Base-by-base conservation (phyloP, 1,284 basidiomycete genomes). In the Naganishia liquefaciens region DNA sequence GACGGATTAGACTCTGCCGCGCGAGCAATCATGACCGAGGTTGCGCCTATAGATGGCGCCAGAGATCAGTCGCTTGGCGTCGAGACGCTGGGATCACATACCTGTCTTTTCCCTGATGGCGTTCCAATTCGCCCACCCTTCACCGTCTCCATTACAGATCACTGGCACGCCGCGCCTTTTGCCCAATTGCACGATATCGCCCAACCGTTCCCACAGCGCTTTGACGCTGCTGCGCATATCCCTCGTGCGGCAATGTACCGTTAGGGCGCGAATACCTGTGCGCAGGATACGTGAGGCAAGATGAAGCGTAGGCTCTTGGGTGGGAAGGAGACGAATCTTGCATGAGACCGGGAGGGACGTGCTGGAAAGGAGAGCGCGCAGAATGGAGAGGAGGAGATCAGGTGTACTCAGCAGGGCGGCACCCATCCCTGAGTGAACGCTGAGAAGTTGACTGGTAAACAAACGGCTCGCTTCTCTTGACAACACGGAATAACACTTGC, bases 1-100 rank as follows among this genome's bases (percentile, higher is more conserved):
- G 89, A 88, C 0, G 93, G 92, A 76, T 99, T 99, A 10, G 87
- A 80, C 79, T 99, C 96, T 7, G 94, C 94, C 0, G 88, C 91
- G 15, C 93, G 88, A 7, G 95, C 96, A 49, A 99, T 89, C 95
- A 99, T 99, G 37, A 92, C 87, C 0, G 91, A 92, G 69, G 89
- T 86, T n/a, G 57, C 46, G 37, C 57, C 57, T 60, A 25, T n/a
- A 39, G 11, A 15, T 91, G 92, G 25, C 89, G 90, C 89, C 63
- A 2, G 19, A 46, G 43, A 5, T 47, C 21, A 33, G 21, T 25
- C 62, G 23, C 61, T 0, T 37, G 6, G 39, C 27, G 3, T 11
- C 13, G 33, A 30, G 21, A 30, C 1, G 7, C 71, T 75, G 1
- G 11, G 25, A 3, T 7, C 28, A 40, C 43, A 65, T 72, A 86